Conservation (phyloP, 148 eudicot species). For the Tetragonia tetragonoides region DNA sequence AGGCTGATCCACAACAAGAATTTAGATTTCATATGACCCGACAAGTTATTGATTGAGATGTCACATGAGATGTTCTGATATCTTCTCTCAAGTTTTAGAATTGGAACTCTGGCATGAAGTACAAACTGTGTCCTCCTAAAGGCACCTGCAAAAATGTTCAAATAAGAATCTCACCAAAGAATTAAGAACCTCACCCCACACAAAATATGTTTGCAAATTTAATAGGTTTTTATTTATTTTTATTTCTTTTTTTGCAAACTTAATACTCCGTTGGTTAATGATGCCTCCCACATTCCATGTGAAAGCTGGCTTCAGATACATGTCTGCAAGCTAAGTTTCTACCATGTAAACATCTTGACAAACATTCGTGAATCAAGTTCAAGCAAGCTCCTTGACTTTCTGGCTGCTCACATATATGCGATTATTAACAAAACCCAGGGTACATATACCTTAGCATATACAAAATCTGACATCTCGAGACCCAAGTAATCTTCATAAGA, state of each 20-base stretch:
- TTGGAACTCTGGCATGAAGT: constrained; percentile 80
- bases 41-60: constrained; percentile 71
- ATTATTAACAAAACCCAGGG: background rate
- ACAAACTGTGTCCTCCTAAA: constrained; percentile 56
- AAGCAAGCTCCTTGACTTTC: constrained; percentile 1
- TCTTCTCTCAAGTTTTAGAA: constrained; percentile 62
- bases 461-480: background rate
- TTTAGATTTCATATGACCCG: constrained; percentile 93
- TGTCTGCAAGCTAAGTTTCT: background rate
- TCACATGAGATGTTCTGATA: constrained; percentile 75
- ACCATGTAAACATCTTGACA: background rate
- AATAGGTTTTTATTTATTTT: background rate
- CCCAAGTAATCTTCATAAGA: background rate
- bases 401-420: background rate
- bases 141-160: constrained; percentile 49
- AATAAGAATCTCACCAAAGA: background rate
- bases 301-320: no score
- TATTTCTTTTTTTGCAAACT: no score
- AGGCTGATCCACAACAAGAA: constrained; percentile 70
- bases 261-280: no score
- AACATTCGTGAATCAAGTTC: background rate
- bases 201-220: background rate
- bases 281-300: no score
- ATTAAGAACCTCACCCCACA: background rate
- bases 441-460: background rate